phyloP scores from a whole-genome alignment of 2,329 filamentous ascomycete species.

The Pochonia chlamydosporia region DNA sequence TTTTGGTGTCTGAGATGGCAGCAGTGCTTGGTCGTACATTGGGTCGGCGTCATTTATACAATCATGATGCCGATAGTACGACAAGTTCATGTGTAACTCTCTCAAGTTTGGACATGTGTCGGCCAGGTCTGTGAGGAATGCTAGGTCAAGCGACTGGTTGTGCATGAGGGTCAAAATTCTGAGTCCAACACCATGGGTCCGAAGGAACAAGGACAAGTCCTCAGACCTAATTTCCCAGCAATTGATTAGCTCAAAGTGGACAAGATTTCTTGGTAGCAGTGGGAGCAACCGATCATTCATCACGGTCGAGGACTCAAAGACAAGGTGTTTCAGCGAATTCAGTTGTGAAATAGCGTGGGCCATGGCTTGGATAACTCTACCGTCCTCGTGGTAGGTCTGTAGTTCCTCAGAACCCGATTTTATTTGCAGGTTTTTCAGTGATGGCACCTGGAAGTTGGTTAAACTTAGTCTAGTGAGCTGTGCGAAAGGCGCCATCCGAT shows the following conservation, averaged over 20 bases:
- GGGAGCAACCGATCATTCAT: constrained; percentile 64
- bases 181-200: constrained; percentile 61
- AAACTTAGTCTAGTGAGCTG: constrained; percentile 51
- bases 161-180: constrained; percentile 65
- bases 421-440: constrained; percentile 32
- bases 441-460: constrained; percentile 57
- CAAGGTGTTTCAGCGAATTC: constrained; percentile 58
- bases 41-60: constrained; percentile 68
- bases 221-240: constrained; percentile 70
- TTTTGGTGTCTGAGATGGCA: constrained; percentile 57
- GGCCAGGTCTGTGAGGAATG: constrained; percentile 64
- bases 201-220: constrained; percentile 59
- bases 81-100: constrained; percentile 69
- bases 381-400: constrained; percentile 31
- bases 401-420: constrained; percentile 24
- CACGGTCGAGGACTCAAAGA: constrained; percentile 69
- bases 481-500: constrained; percentile 51
- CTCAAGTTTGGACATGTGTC: constrained; percentile 64
- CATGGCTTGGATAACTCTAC: constrained; percentile 33
- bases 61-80: constrained; percentile 66
- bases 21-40: constrained; percentile 64
- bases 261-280: constrained; percentile 59
- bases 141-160: constrained; percentile 71
- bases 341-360: constrained; percentile 38
- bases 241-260: constrained; percentile 68